Conservation (phyloP, 2,329 filamentous ascomycete genomes). For the Trichoderma sp. region DNA sequence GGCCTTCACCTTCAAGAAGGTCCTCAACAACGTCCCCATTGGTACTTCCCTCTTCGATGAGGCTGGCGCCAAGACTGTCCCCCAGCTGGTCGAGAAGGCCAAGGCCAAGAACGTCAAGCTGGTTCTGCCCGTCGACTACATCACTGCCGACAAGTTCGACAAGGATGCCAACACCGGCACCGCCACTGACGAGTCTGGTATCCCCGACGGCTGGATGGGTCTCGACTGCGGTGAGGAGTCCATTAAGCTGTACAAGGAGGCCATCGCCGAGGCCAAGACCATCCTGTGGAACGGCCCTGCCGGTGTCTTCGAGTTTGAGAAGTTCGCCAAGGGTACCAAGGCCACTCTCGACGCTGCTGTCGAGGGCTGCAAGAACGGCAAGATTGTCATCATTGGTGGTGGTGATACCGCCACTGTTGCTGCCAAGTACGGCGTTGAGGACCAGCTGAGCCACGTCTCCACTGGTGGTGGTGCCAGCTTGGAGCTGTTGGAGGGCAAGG, state of each 20-base stretch:
- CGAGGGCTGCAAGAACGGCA: conserved; percentile 66
- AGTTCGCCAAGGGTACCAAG: conserved; percentile 91
- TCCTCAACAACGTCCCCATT: conserved; percentile 85
- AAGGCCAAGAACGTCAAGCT: conserved; percentile 95
- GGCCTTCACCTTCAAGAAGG: conserved; percentile 99
- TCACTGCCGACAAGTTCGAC: conserved; percentile 93
- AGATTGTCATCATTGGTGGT: conserved; percentile 97
- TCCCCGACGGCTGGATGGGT: conserved; percentile 97
- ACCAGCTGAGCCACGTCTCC: conserved; percentile 96
- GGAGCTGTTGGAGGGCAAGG: conserved; percentile 97
- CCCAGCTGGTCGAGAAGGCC: conserved; percentile 86
- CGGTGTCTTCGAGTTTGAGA: conserved; percentile 96
- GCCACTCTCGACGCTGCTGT: conserved; percentile 86
- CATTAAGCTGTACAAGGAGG: conserved; percentile 80
- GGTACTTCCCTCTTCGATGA: conserved; percentile 92
- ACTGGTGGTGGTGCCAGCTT: conserved; percentile 94
- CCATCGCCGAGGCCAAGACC: conserved; percentile 85
- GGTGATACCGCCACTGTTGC: conserved; percentile 98
- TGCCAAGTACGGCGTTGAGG: conserved; percentile 93
- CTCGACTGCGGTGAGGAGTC: conserved; percentile 91
- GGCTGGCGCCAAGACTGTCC: conserved; percentile 87
- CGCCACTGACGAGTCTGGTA: conserved; percentile 83
- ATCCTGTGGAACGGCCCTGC: conserved; percentile 99
- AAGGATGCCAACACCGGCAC: conserved; percentile 77
- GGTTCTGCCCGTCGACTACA: conserved; percentile 89